A percentile compares a stretch with the other conserved stretches of the same genome.
phyloP scores from a whole-genome alignment of 75 land plant genomes.

The Selaginella moellendorffii region DNA sequence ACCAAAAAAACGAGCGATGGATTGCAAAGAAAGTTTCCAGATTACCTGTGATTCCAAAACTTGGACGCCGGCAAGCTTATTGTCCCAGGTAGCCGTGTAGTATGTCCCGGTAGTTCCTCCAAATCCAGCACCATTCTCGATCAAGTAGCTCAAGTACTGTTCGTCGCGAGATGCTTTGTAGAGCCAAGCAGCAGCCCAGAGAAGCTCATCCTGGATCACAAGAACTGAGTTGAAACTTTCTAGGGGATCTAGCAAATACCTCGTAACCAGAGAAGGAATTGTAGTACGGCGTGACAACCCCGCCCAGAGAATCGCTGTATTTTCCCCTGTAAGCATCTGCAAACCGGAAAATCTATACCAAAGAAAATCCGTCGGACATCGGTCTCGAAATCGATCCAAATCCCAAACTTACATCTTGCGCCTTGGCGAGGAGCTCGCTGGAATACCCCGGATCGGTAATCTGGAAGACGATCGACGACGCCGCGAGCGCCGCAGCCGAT shows the following conservation, averaged over 20 bases:
- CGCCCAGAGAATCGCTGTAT: slow-evolving; percentile 10
- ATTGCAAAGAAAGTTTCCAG: not conserved
- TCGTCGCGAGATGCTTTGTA: slow-evolving; percentile 12
- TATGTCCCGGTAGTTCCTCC: slow-evolving; percentile 44
- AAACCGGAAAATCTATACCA: not conserved
- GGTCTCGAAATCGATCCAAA: no score
- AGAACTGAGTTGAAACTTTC: not conserved
- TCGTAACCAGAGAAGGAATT: not conserved
- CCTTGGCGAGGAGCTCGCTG: not conserved
- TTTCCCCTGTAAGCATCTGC: not conserved
- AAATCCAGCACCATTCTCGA: slow-evolving; percentile 41
- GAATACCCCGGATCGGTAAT: not conserved
- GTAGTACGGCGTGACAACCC: not conserved
- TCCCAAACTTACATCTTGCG: not conserved
- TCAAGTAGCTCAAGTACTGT: slow-evolving; percentile 41
- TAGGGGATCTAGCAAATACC: not conserved
- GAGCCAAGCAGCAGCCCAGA: slow-evolving; percentile 35
- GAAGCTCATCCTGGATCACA: slow-evolving; percentile 22
- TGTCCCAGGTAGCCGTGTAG: slow-evolving; percentile 16
- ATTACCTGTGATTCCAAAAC: not conserved
- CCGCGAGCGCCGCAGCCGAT: slow-evolving; percentile 71
- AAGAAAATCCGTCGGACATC: not conserved
- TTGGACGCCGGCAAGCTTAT: not conserved
- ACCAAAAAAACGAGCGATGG: not conserved
- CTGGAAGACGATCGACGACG: slow-evolving; percentile 54